These are phyloP conservation scores for Dacryopinax primogenitus DNA, from an alignment of 768 basidiomycete species.

Conservation along the genomic window DNA sequence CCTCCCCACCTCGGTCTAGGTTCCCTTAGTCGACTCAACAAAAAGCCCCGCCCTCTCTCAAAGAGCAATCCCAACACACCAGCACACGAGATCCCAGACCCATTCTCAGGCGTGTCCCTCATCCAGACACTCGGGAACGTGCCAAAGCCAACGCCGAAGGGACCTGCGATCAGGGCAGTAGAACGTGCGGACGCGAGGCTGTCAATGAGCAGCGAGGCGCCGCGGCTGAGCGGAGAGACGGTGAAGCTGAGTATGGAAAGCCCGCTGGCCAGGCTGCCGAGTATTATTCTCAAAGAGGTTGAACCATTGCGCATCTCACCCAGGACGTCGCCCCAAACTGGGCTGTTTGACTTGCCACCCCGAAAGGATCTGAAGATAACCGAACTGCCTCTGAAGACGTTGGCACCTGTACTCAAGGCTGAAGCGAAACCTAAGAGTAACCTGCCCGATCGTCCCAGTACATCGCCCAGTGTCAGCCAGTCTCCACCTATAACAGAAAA, in stretches of 20 bases:
- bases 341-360: background rate
- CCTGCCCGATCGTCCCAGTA: background rate
- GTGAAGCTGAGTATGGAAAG: background rate
- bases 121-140: background rate
- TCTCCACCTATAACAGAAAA: background rate
- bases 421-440: background rate
- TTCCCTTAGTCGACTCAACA: background rate
- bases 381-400: background rate
- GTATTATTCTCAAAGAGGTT: background rate
- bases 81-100: background rate
- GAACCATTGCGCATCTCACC: background rate
- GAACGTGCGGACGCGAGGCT: background rate
- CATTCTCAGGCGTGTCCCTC: background rate
- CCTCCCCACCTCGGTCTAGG: background rate
- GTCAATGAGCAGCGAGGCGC: background rate
- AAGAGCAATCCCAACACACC: constrained; percentile 5
- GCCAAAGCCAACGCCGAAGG: background rate
- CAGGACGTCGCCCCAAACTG: background rate
- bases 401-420: background rate
- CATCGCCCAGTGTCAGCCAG: background rate
- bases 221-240: background rate
- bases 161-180: background rate
- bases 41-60: background rate
- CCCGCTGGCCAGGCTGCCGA: background rate
- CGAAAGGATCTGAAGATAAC: background rate